A percentile compares a stretch with the other conserved stretches of the same genome.
phyloP scores from a whole-genome alignment of 1,284 basidiomycete genomes.

The Uromyces viciae-fabae region DNA sequence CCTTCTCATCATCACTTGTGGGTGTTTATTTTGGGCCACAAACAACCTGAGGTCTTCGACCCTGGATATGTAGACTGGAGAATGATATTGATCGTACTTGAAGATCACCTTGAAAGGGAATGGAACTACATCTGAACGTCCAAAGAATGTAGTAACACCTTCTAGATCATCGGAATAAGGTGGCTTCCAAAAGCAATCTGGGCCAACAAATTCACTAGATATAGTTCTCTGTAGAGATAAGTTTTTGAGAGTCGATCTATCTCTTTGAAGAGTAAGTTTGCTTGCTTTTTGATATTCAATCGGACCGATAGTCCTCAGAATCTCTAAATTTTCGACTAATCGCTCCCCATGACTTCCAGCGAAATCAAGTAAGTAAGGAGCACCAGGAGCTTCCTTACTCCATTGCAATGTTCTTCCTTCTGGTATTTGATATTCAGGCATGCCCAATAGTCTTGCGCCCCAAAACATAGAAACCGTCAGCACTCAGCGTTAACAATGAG shows the following conservation, averaged over 20 bases:
- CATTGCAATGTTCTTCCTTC: slow-evolving; percentile 11
- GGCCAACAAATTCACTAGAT: slow-evolving; percentile 50
- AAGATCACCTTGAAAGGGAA: slow-evolving; percentile 71
- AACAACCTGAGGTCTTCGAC: slow-evolving; percentile 63
- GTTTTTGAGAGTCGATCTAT: slow-evolving; percentile 69
- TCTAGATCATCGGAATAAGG: slow-evolving; percentile 48
- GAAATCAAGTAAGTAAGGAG: slow-evolving; percentile 70
- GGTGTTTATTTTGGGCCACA: slow-evolving; percentile 64
- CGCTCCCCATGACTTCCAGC: slow-evolving; percentile 67
- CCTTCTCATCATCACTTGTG: slow-evolving; percentile 61
- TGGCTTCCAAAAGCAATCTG: slow-evolving; percentile 49
- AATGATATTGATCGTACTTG: slow-evolving; percentile 65
- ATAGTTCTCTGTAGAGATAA: slow-evolving; percentile 60
- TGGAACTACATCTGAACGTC: slow-evolving; percentile 72
- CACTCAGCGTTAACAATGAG: slow-evolving; percentile 64
- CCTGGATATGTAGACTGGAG: slow-evolving; percentile 60
- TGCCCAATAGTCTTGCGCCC: slow-evolving; percentile 60
- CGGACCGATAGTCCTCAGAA: slow-evolving; percentile 54
- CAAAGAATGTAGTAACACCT: slow-evolving; percentile 62
- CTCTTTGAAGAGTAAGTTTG: neutral
- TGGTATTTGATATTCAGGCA: slow-evolving; percentile 27
- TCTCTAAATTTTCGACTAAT: slow-evolving; percentile 76
- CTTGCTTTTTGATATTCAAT: slow-evolving; percentile 38
- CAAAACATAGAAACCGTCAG: slow-evolving; percentile 55
- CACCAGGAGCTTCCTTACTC: slow-evolving; percentile 13